These are phyloP conservation scores for Camelina sativa DNA, from an alignment of 345 rosid genomes.

Conservation along the genomic window DNA sequence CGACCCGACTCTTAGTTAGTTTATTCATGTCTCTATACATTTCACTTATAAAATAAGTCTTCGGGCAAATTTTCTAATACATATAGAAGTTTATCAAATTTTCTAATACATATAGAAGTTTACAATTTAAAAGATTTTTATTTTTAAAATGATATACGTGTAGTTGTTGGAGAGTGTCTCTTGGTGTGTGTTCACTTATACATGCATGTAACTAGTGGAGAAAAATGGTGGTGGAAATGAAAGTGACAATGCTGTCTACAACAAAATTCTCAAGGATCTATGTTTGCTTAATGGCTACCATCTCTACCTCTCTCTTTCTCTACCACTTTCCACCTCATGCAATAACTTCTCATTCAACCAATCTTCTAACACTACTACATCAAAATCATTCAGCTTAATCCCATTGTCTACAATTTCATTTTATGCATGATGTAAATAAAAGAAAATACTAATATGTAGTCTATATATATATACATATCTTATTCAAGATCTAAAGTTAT, in stretches of 20 bases:
- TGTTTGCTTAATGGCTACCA: slow-evolving; percentile 42
- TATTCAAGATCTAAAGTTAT: not conserved
- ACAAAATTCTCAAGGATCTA: slow-evolving; percentile 16
- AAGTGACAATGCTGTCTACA: slow-evolving; percentile 33
- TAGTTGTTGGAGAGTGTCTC: slow-evolving; percentile 10
- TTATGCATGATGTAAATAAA: not conserved
- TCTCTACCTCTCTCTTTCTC: slow-evolving; percentile 8
- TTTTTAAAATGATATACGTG: not conserved
- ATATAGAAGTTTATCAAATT: not conserved
- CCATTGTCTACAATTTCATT: no score
- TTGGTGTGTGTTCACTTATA: slow-evolving; percentile 13
- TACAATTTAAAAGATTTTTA: no score
- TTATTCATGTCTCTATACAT: not conserved
- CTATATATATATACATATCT: not conserved
- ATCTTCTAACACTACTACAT: not conserved
- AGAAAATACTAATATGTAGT: not conserved
- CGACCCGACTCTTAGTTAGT: not conserved
- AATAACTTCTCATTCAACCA: slow-evolving; percentile 12
- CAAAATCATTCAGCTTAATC: not conserved
- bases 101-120: no score
- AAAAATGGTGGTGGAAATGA: slow-evolving; percentile 32
- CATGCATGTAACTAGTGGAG: slow-evolving; percentile 33
- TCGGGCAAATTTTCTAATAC: not conserved
- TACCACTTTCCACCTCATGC: slow-evolving; percentile 12
- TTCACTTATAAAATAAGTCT: not conserved